Evolutionary conservation across 1,139 yeast species (phyloP).

Genomic region (Scheffersomyces illinoinensis): DNA sequence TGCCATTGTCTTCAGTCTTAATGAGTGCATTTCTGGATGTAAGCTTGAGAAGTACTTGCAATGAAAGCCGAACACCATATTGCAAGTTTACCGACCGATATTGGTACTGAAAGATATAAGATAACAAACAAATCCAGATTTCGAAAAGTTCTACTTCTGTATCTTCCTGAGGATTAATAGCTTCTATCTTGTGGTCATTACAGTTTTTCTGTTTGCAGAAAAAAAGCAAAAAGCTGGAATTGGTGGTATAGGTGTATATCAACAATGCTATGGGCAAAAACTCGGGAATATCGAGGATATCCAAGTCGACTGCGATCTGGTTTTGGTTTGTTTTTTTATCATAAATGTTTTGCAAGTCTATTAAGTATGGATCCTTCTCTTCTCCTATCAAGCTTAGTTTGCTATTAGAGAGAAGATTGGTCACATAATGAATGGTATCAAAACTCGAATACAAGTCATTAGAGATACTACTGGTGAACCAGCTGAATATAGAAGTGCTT

Average conservation of each 20-base stretch:
- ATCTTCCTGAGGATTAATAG: conserved; percentile 14
- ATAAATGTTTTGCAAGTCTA: conserved; percentile 20
- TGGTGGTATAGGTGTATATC: conserved; percentile 19
- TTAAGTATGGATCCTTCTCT: conserved; percentile 17
- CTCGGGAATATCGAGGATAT: conserved; percentile 18
- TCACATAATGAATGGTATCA: conserved; percentile 19
- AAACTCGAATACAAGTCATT: conserved; percentile 25
- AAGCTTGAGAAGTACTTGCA: conserved; percentile 24
- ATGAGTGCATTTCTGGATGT: conserved; percentile 16
- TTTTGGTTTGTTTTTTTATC: conserved; percentile 13
- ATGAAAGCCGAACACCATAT: conserved; percentile 23
- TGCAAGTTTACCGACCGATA: conserved; percentile 25
- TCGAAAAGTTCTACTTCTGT: conserved; percentile 25
- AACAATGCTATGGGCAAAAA: conserved; percentile 26
- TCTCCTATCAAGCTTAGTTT: conserved; percentile 10
- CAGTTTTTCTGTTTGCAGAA: conserved; percentile 19
- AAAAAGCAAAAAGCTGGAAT: conserved; percentile 20
- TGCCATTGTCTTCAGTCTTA: neutral
- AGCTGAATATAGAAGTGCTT: conserved; percentile 38
- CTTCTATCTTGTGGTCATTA: conserved; percentile 15
- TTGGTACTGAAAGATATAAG: conserved; percentile 41
- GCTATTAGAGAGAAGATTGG: conserved; percentile 17
- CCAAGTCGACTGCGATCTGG: conserved; percentile 10
- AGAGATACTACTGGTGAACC: conserved; percentile 38
- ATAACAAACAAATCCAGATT: conserved; percentile 38